phyloP scores from a whole-genome alignment of 805 yeast genomes.

The Scheffersomyces lignosus region DNA sequence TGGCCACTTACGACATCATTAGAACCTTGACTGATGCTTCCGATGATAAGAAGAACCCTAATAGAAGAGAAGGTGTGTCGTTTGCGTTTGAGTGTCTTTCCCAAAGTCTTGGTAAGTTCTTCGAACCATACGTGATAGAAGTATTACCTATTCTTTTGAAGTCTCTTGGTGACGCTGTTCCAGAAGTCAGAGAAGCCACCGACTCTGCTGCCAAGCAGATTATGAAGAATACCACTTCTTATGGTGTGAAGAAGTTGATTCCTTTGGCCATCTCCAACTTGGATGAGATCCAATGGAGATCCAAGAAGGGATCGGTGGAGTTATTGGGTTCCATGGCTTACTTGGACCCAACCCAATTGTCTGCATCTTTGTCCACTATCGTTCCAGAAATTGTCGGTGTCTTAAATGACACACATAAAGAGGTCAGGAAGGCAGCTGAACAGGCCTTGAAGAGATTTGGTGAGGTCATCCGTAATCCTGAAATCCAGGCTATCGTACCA shows the following conservation, averaged over 20 bases:
- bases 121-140: slow-evolving; percentile 94
- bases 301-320: slow-evolving; percentile 96
- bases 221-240: slow-evolving; percentile 89
- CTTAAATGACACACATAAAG: slow-evolving; percentile 92
- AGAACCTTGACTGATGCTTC: slow-evolving; percentile 77
- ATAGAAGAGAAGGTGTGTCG: slow-evolving; percentile 83
- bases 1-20: slow-evolving; percentile 75
- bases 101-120: slow-evolving; percentile 66
- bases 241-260: slow-evolving; percentile 85
- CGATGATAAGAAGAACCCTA: slow-evolving; percentile 77
- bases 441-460: slow-evolving; percentile 87
- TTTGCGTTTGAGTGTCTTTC: slow-evolving; percentile 85
- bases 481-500: slow-evolving; percentile 90
- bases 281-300: slow-evolving; percentile 92
- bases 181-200: slow-evolving; percentile 89
- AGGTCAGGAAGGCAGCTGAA: slow-evolving; percentile 94
- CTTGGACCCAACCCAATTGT: slow-evolving; percentile 89
- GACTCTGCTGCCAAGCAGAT: slow-evolving; percentile 81
- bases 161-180: slow-evolving; percentile 78
- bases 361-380: slow-evolving; percentile 83
- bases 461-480: slow-evolving; percentile 96
- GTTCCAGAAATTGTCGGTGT: slow-evolving; percentile 97
- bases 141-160: slow-evolving; percentile 77
- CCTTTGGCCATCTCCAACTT: slow-evolving; percentile 86
- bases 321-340: slow-evolving; percentile 97